Evolutionary conservation across 306 rosid genomes (phyloP).

Genomic region (Psophocarpus tetragonolobus): DNA sequence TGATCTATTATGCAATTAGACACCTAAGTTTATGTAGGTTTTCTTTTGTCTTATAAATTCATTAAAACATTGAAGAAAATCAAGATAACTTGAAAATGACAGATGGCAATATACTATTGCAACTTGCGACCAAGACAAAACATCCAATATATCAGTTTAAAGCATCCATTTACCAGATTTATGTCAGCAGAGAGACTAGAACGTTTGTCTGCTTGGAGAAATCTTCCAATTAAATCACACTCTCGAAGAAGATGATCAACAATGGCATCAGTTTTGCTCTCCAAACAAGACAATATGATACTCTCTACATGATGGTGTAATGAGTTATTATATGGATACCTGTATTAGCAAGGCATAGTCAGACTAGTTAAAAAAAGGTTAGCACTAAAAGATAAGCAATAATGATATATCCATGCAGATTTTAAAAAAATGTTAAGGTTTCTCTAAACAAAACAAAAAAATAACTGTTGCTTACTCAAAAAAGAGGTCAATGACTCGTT

Average conservation of each 20-base stretch:
- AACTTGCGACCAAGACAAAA: slow-evolving; percentile 14
- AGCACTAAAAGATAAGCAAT: slow-evolving; percentile 26
- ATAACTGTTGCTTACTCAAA: slow-evolving; percentile 71
- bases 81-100: neutral
- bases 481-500: slow-evolving; percentile 86
- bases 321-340: slow-evolving; percentile 89
- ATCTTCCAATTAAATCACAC: slow-evolving; percentile 78
- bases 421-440: slow-evolving; percentile 6
- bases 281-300: slow-evolving; percentile 81
- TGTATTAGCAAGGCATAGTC: slow-evolving; percentile 44
- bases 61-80: slow-evolving; percentile 9
- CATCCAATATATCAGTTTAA: slow-evolving; percentile 37
- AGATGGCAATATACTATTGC: neutral
- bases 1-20: neutral
- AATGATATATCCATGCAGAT: slow-evolving; percentile 1
- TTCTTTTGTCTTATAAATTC: neutral
- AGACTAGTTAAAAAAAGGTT: slow-evolving; percentile 10
- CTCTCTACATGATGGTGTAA: slow-evolving; percentile 95
- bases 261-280: slow-evolving; percentile 69
- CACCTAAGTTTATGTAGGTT: neutral
- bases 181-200: slow-evolving; percentile 59
- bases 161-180: slow-evolving; percentile 57
- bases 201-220: slow-evolving; percentile 73
- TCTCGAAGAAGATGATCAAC: slow-evolving; percentile 81
- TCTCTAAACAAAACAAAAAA: neutral